Conservation (phyloP, 768 basidiomycete species). For the Rhodotorula sphaerocarpa region DNA sequence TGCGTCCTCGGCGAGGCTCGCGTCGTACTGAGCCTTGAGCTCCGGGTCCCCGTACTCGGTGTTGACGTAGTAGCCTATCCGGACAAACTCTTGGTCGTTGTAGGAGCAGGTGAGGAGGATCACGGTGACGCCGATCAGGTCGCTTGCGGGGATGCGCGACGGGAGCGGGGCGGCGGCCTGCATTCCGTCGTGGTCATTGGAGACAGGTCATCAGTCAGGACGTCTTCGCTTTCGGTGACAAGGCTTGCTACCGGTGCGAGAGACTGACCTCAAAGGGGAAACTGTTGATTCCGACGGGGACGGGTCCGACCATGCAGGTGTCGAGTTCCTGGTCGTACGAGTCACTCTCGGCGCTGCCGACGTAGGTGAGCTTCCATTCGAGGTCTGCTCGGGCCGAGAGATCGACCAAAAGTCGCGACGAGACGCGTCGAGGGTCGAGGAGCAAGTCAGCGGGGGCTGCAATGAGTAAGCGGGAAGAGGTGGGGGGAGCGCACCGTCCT, state of each 20-base stretch:
- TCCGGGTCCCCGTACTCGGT: slow-evolving; percentile 96
- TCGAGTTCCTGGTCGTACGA: slow-evolving; percentile 94
- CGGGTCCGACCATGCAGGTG: slow-evolving; percentile 92
- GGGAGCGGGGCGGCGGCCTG: slow-evolving; percentile 70
- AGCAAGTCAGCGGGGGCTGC: slow-evolving; percentile 5
- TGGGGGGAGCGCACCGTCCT: slow-evolving; percentile 58
- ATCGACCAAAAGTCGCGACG: background rate
- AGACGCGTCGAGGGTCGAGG: too few species aligned
- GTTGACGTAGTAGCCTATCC: slow-evolving; percentile 98
- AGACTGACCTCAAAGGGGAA: slow-evolving; percentile 70
- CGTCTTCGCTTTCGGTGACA: too few species aligned
- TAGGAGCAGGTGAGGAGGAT: slow-evolving; percentile 95
- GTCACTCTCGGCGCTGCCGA: slow-evolving; percentile 83
- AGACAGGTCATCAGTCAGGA: too few species aligned
- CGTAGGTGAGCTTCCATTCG: slow-evolving; percentile 96
- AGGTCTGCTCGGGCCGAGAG: slow-evolving; percentile 52
- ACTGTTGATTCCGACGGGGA: slow-evolving; percentile 91
- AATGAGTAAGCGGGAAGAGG: background rate
- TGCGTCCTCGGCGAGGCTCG: slow-evolving; percentile 24
- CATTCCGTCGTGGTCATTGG: too few species aligned
- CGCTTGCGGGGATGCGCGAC: slow-evolving; percentile 71
- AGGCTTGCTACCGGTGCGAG: too few species aligned
- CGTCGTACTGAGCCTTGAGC: slow-evolving; percentile 59
- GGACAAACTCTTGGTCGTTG: slow-evolving; percentile 95
- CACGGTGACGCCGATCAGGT: slow-evolving; percentile 91